Evolutionary conservation across 2,329 filamentous ascomycete genomes (phyloP).

Genomic region (Diaporthe longicolla): DNA sequence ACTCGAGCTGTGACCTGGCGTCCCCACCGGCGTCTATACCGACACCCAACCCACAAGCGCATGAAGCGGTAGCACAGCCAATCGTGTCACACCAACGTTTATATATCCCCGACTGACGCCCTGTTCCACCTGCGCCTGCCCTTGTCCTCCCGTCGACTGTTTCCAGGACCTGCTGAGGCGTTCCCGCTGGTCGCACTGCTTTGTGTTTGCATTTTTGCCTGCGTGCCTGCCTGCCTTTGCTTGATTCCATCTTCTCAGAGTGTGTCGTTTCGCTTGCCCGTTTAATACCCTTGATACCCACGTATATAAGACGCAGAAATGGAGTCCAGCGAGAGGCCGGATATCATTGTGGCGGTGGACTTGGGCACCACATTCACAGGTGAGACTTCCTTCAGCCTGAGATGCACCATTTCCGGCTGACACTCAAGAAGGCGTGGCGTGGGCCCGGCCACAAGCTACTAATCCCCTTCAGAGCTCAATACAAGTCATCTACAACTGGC

Average conservation of each 20-base stretch:
- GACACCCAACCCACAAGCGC: constrained; percentile 13
- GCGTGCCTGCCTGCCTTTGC: not conserved
- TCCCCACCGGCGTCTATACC: constrained; percentile 30
- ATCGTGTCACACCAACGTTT: constrained; percentile 22
- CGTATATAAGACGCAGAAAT: constrained; percentile 4
- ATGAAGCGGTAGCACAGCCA: constrained; percentile 37
- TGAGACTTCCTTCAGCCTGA: constrained; percentile 39
- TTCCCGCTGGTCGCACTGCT: constrained; percentile 30
- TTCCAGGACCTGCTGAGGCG: constrained; percentile 14
- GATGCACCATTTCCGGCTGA: constrained; percentile 4
- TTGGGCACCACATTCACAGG: constrained; percentile 63
- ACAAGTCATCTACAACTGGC: constrained; percentile 67
- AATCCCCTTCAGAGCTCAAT: constrained; percentile 56
- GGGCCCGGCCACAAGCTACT: constrained; percentile 50
- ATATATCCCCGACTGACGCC: constrained; percentile 20
- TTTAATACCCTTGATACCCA: constrained; percentile 32
- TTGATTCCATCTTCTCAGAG: not conserved
- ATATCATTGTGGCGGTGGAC: constrained; percentile 60
- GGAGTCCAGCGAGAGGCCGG: constrained; percentile 46
- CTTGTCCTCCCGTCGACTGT: not conserved
- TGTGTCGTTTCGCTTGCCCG: not conserved
- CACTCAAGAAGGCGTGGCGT: constrained; percentile 52
- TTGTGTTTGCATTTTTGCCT: constrained; percentile 9
- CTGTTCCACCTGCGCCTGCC: not conserved
- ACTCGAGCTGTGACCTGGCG: not conserved